phyloP scores from a whole-genome alignment of 2,329 filamentous ascomycete genomes.

The Microdochium nivale region DNA sequence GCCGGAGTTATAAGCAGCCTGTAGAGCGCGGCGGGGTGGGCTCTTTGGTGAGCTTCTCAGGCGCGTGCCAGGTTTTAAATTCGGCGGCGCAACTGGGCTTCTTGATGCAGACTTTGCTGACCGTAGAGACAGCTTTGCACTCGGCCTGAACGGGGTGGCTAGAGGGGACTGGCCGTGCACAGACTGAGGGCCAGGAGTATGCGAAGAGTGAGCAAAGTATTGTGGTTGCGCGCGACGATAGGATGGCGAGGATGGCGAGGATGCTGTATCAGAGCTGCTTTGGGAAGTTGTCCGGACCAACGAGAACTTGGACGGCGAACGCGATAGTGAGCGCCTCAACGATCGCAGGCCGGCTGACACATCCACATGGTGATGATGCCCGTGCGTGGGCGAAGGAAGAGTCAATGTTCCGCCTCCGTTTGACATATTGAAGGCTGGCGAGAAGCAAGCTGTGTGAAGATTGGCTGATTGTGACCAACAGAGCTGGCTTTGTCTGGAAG shows the following conservation, averaged over 20 bases:
- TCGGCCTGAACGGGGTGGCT: slow-evolving; percentile 57
- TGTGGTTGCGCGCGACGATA: slow-evolving; percentile 31
- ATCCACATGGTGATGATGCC: slow-evolving; percentile 74
- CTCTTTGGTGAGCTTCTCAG: slow-evolving; percentile 68
- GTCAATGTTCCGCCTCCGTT: slow-evolving; percentile 69
- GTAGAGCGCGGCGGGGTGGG: slow-evolving; percentile 70
- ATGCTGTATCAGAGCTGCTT: slow-evolving; percentile 31
- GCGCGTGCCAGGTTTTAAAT: slow-evolving; percentile 49
- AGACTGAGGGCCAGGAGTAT: slow-evolving; percentile 15
- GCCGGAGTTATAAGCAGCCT: slow-evolving; percentile 59
- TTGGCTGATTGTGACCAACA: not conserved
- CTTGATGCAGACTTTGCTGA: slow-evolving; percentile 53
- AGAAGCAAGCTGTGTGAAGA: not conserved
- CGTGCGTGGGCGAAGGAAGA: slow-evolving; percentile 76
- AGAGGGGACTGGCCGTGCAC: slow-evolving; percentile 36
- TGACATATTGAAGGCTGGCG: slow-evolving; percentile 45
- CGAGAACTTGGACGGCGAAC: slow-evolving; percentile 87
- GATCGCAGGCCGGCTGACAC: slow-evolving; percentile 69
- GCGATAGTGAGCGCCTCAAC: slow-evolving; percentile 77
- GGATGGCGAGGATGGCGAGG: slow-evolving; percentile 41
- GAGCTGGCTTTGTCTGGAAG: no score
- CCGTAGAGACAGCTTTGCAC: slow-evolving; percentile 56
- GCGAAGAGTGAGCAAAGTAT: slow-evolving; percentile 39
- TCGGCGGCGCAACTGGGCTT: slow-evolving; percentile 23
- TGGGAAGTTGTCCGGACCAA: slow-evolving; percentile 43